Evolutionary conservation across 192 early-diverging fungal species (phyloP), one percentile per base, ranked within the genome.

Genomic region (Mortierella claussenii): DNA sequence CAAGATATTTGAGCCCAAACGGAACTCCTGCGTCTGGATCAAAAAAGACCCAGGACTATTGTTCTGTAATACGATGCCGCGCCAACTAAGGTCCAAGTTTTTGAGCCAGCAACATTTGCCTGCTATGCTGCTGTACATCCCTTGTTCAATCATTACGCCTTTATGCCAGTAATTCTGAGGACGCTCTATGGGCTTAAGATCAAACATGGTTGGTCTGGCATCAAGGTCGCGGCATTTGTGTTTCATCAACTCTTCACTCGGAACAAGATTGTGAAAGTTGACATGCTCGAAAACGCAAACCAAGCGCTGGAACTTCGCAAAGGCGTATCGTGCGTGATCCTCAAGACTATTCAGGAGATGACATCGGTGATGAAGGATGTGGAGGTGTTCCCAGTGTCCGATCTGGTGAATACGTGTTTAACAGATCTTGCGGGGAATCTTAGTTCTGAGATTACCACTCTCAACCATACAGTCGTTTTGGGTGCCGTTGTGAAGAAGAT

Each of bases 141-240:
- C 4, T 30, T 50, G 49, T 33, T 68, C 13, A 68, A 68, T 59
- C 48, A 52, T 37, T 36, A 59, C 55, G 59, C 15, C 27, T 32
- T 55, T 51, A 68, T 59, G 56, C 56, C 66, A 8, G 56, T 59
- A 8, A 67, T 54, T 33, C 34, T 67, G 46, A 49, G 27, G 34
- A 67, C 65, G 24, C 65, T 68, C 48, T 68, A 51, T 34, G 66
- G 40, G 13, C 59, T 59, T 55, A 68, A 68, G 56, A 44, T 12
- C 33, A 59, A 59, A 45, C 43, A 59, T 4, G 42, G 12, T 18
- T 68, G 66, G 66, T 68, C 66, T 10, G 65, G 65, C 21, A 11
- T 57, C 55, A 58, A 67, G 65, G 65, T 57, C 27, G 65, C 54
- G 11, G 55, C 65, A 50, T 67, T 57, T 42, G 46, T 67, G 24